Percentiles rank a stretch among this genome's conserved stretches.
Conservation (phyloP, 306 rosid genomes). For the Hippophae gyantsensis region DNA sequence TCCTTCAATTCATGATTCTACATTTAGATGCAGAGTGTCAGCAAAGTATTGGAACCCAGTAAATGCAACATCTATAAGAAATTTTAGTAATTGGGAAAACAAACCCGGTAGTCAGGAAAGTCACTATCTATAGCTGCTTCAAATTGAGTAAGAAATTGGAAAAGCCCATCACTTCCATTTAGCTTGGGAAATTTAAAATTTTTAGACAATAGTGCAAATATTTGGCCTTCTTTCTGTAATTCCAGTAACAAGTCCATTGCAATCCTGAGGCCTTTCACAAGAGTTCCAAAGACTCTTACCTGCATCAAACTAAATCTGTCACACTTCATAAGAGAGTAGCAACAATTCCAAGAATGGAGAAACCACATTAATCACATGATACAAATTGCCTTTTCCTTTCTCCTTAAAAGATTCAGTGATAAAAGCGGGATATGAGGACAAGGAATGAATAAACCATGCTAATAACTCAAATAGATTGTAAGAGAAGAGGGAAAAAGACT, state of each 20-base stretch:
- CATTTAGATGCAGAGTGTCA: constrained; percentile 22
- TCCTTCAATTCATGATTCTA: constrained; percentile 78
- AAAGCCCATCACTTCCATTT: constrained; percentile 55
- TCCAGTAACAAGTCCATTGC: constrained; percentile 57
- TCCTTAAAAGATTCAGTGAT: no score
- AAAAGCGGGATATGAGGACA: no score
- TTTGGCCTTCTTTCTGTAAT: constrained; percentile 50
- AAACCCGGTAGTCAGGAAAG: constrained; percentile 74
- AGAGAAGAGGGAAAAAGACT: no score
- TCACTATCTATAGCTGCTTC: constrained; percentile 90
- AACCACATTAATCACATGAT: not conserved
- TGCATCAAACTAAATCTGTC: constrained; percentile 27
- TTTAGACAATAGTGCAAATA: constrained; percentile 37
- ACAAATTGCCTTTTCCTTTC: not conserved
- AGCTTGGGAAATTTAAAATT: constrained; percentile 53
- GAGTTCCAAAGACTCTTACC: constrained; percentile 83
- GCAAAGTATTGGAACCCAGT: not conserved
- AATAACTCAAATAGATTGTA: no score
- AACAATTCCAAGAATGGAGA: not conserved
- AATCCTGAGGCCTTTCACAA: constrained; percentile 78
- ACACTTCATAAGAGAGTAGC: not conserved
- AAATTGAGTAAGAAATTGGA: constrained; percentile 72
- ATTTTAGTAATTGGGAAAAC: not conserved
- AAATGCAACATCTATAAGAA: not conserved
- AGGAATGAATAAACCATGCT: no score